Conservation (phyloP, 148 eudicot genomes). For the Cornus controversa region DNA sequence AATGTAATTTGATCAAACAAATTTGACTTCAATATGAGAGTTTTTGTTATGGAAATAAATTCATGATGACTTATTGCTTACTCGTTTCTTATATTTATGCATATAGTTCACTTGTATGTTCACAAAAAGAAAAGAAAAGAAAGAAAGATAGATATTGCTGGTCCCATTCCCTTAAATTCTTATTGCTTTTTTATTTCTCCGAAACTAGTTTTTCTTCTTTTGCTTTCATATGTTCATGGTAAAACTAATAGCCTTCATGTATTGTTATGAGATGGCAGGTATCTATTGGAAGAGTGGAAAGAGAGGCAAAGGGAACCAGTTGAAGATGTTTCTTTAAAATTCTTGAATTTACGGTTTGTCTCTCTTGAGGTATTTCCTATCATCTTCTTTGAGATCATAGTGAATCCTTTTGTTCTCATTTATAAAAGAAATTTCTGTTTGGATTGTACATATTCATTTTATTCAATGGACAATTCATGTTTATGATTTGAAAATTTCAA, state of each 20-base stretch:
- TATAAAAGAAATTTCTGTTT: neutral
- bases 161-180: too few relatives aligned
- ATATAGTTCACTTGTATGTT: too few relatives aligned
- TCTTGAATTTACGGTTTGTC: slow-evolving; percentile 55
- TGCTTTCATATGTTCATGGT: neutral
- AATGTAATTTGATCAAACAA: neutral
- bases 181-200: too few relatives aligned
- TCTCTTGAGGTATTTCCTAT: slow-evolving; percentile 59
- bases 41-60: too few relatives aligned
- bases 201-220: neutral
- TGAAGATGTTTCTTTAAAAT: slow-evolving; percentile 47
- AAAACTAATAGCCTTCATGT: neutral
- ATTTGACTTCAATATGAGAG: neutral
- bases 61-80: too few relatives aligned
- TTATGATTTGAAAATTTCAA: neutral
- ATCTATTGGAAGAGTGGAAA: slow-evolving; percentile 88
- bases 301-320: slow-evolving; percentile 47
- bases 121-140: too few relatives aligned
- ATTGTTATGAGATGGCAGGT: slow-evolving; percentile 43
- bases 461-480: neutral
- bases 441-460: neutral
- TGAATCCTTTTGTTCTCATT: neutral
- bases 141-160: too few relatives aligned
- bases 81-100: too few relatives aligned
- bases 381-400: neutral